These are phyloP conservation scores for Helianthus tuberosus DNA, from an alignment of 129 eudicot genomes.

Conservation along the genomic window DNA sequence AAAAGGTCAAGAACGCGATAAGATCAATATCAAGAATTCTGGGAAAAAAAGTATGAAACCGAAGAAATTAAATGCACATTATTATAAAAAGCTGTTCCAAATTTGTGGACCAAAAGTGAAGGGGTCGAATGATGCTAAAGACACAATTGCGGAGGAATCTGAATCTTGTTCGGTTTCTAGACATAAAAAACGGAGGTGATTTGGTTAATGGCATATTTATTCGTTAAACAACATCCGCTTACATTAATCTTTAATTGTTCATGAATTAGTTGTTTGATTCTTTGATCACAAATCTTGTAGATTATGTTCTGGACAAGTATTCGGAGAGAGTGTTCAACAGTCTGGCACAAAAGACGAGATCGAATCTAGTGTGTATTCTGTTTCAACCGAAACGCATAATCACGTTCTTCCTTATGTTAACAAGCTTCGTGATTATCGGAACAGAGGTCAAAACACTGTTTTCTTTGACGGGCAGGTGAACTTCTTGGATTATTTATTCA, in stretches of 20 bases:
- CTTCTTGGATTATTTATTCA: background rate
- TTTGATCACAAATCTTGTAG: slow-evolving; percentile 27
- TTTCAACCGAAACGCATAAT: slow-evolving; percentile 26
- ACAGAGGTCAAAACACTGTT: slow-evolving; percentile 38
- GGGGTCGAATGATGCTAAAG: slow-evolving; percentile 14
- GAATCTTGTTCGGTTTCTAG: slow-evolving; percentile 13
- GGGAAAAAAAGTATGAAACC: background rate
- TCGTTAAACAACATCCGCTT: background rate
- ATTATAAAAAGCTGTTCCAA: slow-evolving; percentile 30
- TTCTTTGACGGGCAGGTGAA: slow-evolving; percentile 34
- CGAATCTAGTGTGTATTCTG: slow-evolving; percentile 35
- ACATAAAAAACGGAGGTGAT: slow-evolving; percentile 17
- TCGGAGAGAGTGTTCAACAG: slow-evolving; percentile 43
- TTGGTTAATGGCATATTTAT: background rate
- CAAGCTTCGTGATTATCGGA: slow-evolving; percentile 41
- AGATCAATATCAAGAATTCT: too few relatives aligned
- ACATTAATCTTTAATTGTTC: background rate
- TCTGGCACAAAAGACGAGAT: slow-evolving; percentile 35
- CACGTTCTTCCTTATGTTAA: slow-evolving; percentile 41
- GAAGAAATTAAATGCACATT: slow-evolving; percentile 25
- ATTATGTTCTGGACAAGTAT: slow-evolving; percentile 43
- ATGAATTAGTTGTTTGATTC: slow-evolving; percentile 23
- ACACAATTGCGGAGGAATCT: background rate
- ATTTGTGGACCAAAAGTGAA: slow-evolving; percentile 10
- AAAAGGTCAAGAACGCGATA: too few relatives aligned